These are phyloP conservation scores for Amanita pseudoporphyria DNA, from an alignment of 768 basidiomycete genomes.

Conservation along the genomic window DNA sequence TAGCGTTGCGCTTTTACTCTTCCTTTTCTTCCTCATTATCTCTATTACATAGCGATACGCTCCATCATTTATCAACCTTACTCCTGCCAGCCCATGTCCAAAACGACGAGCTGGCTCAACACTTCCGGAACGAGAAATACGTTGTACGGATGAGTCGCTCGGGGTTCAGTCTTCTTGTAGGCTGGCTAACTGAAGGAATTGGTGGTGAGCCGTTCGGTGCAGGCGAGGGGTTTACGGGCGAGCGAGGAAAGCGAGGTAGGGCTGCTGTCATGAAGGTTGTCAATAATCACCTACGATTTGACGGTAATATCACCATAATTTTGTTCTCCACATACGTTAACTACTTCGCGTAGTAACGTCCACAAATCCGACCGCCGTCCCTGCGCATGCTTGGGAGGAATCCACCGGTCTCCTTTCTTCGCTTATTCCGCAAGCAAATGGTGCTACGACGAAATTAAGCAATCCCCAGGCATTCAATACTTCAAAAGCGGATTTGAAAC, in stretches of 20 bases:
- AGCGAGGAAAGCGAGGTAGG: conserved; percentile 76
- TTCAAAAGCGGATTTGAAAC: conserved; percentile 69
- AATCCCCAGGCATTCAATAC: conserved; percentile 70
- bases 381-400: conserved; percentile 70
- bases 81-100: conserved; percentile 78
- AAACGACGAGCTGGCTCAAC: conserved; percentile 71
- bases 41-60: conserved; percentile 51
- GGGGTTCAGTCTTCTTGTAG: conserved; percentile 83
- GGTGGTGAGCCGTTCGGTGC: conserved; percentile 79
- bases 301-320: conserved; percentile 43
- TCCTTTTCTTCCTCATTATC: conserved; percentile 62
- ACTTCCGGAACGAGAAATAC: conserved; percentile 88
- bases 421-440: conserved; percentile 55
- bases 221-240: conserved; percentile 72
- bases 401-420: conserved; percentile 77
- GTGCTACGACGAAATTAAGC: conserved; percentile 37
- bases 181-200: conserved; percentile 92
- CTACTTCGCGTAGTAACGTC: conserved; percentile 46
- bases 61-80: conserved; percentile 74
- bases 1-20: conserved; percentile 69
- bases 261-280: conserved; percentile 90
- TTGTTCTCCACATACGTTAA: conserved; percentile 12
- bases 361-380: conserved; percentile 54
- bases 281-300: conserved; percentile 86
- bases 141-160: conserved; percentile 83